Evolutionary conservation across 2,329 filamentous ascomycete species (phyloP), one percentile per base, ranked within the genome.

Genomic region (Fusarium bulbicola): DNA sequence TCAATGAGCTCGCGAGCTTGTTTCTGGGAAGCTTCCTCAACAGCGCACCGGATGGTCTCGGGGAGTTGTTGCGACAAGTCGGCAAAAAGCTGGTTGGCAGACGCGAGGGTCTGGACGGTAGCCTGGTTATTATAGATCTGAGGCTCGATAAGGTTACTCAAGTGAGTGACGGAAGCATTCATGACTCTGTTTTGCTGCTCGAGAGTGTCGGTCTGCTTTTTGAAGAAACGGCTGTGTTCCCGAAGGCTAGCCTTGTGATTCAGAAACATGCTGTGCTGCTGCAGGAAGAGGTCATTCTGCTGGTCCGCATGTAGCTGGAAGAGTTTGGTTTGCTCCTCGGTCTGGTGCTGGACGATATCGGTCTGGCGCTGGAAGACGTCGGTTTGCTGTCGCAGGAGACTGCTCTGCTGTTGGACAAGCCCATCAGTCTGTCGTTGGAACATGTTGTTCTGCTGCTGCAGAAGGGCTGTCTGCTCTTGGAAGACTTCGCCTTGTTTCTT

Each of bases 31-130:
- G 77, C 72, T 12, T 72, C 63, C 24, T 74, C 34, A 14, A 81
- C 74, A 8, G 75, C 74, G n/a, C 78, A 69, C 18, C 74, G 70
- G 60, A 81, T 69, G 34, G 72, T 73, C 6, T 49, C 28, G 6
- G 79, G 78, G 14, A 81, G 67, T 14, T 79, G 77, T 24, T 62
- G 66, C 7, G 78, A 77, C n/a, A 81, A 70, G 4, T 77, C 70
- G 16, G 59, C 73, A 36, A 75, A 63, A 24, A 79, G 71, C 9
- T 64, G 66, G 2, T 70, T 57, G 4, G 72, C 63, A 12, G 66
- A 50, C 40, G 66, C 43, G 6, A 81, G 59, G 11, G 76, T 79
- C 9, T 81, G 73, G 2, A 59, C 68, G 24, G 72, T 73, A 20
- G 57, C 69, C 42, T 56, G 66, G 36, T 68, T 71, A 28, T 70